Conservation (phyloP, 768 basidiomycete genomes). For the Scleroderma citrinum region DNA sequence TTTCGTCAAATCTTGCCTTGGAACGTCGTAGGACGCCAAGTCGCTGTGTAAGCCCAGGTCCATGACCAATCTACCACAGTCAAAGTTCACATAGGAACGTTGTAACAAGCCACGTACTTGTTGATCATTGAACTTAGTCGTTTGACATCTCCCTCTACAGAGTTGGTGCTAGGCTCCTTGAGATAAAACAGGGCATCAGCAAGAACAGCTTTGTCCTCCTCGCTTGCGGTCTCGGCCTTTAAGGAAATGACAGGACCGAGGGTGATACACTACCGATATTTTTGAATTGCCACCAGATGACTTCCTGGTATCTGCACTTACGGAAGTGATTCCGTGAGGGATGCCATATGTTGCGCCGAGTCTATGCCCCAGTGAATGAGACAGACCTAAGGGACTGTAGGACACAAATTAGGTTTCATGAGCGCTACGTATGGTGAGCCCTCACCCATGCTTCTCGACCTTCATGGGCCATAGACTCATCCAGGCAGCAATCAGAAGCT, state of each 20-base stretch:
- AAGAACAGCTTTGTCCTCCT: slow-evolving; percentile 58
- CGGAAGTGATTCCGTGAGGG: slow-evolving; percentile 82
- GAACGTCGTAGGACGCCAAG: slow-evolving; percentile 59
- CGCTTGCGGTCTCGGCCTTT: slow-evolving; percentile 50
- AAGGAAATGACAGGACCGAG: slow-evolving; percentile 57
- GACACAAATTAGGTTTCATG: background rate
- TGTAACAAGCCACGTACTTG: slow-evolving; percentile 34
- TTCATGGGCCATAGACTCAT: slow-evolving; percentile 73
- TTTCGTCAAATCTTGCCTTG: slow-evolving; percentile 43
- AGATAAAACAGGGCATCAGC: slow-evolving; percentile 55
- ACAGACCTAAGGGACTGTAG: slow-evolving; percentile 59
- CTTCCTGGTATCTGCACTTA: slow-evolving; percentile 26
- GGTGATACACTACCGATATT: slow-evolving; percentile 54
- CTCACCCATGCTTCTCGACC: slow-evolving; percentile 49
- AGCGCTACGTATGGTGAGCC: background rate
- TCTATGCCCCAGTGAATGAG: slow-evolving; percentile 69
- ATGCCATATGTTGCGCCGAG: slow-evolving; percentile 70
- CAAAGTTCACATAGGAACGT: slow-evolving; percentile 2
- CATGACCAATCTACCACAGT: slow-evolving; percentile 47
- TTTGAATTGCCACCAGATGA: slow-evolving; percentile 4
- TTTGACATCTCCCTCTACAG: slow-evolving; percentile 55
- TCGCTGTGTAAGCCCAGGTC: slow-evolving; percentile 53
- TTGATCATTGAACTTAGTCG: slow-evolving; percentile 49
- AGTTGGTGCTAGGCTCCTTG: slow-evolving; percentile 53
- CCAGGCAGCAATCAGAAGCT: slow-evolving; percentile 70